phyloP scores from a whole-genome alignment of 2,329 filamentous ascomycete species.

The Aspergillus sp. region DNA sequence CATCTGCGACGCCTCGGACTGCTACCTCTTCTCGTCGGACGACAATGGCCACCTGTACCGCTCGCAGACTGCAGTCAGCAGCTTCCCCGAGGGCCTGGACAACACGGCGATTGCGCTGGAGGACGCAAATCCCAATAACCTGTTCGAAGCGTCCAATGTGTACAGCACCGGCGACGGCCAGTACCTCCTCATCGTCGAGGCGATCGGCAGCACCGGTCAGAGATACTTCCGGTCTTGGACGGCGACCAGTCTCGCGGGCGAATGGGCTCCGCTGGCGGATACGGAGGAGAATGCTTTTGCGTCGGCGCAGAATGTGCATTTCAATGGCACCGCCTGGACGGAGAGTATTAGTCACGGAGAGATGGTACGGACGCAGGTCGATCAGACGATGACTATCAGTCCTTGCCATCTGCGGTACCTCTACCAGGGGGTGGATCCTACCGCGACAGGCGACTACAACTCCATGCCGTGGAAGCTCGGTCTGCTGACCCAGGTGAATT shows the following conservation, averaged over 20 bases:
- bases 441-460: not conserved
- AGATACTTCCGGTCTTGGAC: slow-evolving; percentile 7
- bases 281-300: slow-evolving; percentile 3
- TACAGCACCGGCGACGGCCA: not conserved
- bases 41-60: slow-evolving; percentile 7
- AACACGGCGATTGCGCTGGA: slow-evolving; percentile 4
- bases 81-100: slow-evolving; percentile 6
- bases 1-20: slow-evolving; percentile 1
- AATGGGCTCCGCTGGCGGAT: not conserved
- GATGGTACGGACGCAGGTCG: slow-evolving; percentile 1
- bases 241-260: not conserved
- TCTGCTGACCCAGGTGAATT: slow-evolving; percentile 3
- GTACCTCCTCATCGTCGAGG: slow-evolving; percentile 3
- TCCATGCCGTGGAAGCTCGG: slow-evolving; percentile 3
- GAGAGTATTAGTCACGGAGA: slow-evolving; percentile 7
- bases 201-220: slow-evolving; percentile 1
- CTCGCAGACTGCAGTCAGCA: not conserved
- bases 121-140: not conserved
- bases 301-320: not conserved
- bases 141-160: slow-evolving; percentile 6
- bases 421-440: slow-evolving; percentile 2
- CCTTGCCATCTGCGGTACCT: slow-evolving; percentile 4
- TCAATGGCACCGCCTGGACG: not conserved
- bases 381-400: slow-evolving; percentile 6
- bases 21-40: slow-evolving; percentile 6